Conservation (phyloP, 2,329 filamentous ascomycete species). For the Ophiostoma himal-ulmi region DNA sequence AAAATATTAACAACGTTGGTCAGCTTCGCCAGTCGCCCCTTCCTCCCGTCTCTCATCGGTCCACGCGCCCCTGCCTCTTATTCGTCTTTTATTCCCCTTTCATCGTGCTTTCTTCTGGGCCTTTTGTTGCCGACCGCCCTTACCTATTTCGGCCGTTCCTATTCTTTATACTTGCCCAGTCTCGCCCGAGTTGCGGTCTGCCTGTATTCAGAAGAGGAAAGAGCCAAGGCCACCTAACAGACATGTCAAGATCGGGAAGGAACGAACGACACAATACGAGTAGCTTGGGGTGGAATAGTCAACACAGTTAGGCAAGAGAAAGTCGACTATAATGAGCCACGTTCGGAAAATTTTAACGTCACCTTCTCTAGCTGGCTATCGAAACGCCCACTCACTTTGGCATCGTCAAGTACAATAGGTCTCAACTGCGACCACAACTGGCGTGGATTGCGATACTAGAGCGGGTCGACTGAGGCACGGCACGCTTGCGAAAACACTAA, state of each 20-base stretch:
- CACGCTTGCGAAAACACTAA: background rate
- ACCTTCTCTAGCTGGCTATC: background rate
- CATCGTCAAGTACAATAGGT: background rate
- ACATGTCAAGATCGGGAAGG: background rate
- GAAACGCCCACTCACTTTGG: background rate
- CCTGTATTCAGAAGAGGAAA: background rate
- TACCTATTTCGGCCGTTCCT: background rate
- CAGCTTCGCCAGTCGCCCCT: background rate
- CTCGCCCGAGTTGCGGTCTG: background rate
- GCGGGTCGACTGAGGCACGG: conserved; percentile 9
- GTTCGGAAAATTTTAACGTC: conserved; percentile 2
- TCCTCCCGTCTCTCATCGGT: background rate
- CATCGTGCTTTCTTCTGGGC: background rate
- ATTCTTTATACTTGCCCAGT: background rate
- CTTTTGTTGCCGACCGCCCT: background rate
- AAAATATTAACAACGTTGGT: background rate
- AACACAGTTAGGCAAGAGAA: background rate
- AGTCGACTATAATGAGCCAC: conserved; percentile 11
- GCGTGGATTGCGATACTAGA: background rate
- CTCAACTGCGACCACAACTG: background rate
- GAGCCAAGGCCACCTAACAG: background rate
- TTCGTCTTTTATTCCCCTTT: background rate
- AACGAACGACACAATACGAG: background rate
- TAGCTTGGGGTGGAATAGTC: background rate
- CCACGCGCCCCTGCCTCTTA: conserved; percentile 11